phyloP scores from a whole-genome alignment of 371 early-diverging fungal genomes.

The Mycotypha africana region DNA sequence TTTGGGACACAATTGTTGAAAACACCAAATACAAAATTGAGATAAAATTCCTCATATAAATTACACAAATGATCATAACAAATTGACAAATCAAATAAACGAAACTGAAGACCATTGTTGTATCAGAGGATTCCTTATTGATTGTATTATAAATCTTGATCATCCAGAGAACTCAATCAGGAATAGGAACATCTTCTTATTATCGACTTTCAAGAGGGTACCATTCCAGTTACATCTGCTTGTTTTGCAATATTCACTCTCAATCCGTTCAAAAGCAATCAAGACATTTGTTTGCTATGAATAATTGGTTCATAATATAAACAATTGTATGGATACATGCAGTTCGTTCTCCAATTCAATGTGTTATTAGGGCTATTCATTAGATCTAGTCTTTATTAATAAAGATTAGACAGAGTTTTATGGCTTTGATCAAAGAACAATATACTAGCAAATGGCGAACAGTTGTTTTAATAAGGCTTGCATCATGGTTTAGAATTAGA shows the following conservation, averaged over 20 bases:
- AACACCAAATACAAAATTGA: too few relatives aligned
- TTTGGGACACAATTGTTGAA: too few relatives aligned
- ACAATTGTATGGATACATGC: neutral
- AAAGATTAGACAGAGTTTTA: neutral
- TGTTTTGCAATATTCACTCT: conserved; percentile 1
- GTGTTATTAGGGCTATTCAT: neutral
- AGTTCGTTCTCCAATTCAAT: neutral
- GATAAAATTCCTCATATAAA: too few relatives aligned
- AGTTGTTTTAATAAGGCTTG: neutral
- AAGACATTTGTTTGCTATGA: neutral
- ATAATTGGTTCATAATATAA: neutral
- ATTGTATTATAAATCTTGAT: neutral
- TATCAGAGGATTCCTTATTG: neutral
- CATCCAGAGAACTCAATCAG: conserved; percentile 1
- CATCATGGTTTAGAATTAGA: neutral
- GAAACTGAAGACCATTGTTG: too few relatives aligned
- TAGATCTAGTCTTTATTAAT: neutral
- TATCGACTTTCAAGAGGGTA: neutral
- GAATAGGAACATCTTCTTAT: neutral
- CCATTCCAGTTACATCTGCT: conserved; percentile 1
- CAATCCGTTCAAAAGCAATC: conserved; percentile 1
- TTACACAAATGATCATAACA: too few relatives aligned
- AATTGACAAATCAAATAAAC: too few relatives aligned
- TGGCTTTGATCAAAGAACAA: neutral
- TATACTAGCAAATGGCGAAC: neutral